A percentile compares a stretch with the other conserved stretches of the same genome.
These are phyloP conservation scores for Entomortierella lignicola DNA, from an alignment of 192 early-diverging fungal genomes.

Conservation along the genomic window DNA sequence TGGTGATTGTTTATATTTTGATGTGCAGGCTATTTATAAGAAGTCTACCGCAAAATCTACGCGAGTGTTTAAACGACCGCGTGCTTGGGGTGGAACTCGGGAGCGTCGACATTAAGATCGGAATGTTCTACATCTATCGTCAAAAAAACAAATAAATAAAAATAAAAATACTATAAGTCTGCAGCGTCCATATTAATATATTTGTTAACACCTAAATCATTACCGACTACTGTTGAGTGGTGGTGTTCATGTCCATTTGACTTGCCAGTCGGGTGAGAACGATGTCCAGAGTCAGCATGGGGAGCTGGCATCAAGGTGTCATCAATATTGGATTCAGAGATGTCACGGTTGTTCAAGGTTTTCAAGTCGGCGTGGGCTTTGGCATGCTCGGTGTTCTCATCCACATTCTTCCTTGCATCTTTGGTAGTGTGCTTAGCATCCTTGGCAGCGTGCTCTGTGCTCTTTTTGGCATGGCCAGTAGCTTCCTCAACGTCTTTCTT, in stretches of 20 bases:
- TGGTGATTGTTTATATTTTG: too few relatives aligned
- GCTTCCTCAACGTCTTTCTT: neutral
- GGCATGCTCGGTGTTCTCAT: too few relatives aligned
- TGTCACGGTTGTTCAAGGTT: conserved; percentile 18
- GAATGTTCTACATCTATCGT: conserved; percentile 47
- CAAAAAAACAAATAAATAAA: too few relatives aligned
- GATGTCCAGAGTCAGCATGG: conserved; percentile 34
- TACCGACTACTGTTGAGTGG: conserved; percentile 32
- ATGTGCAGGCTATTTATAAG: too few relatives aligned
- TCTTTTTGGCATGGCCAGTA: neutral
- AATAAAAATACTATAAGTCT: too few relatives aligned
- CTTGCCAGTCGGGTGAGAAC: conserved; percentile 28
- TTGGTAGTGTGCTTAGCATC: too few relatives aligned
- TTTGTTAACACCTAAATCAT: conserved; percentile 11
- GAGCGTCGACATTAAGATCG: conserved; percentile 45
- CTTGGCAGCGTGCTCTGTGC: neutral
- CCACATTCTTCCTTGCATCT: too few relatives aligned
- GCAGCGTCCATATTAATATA: neutral
- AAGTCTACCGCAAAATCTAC: neutral
- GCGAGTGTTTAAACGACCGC: conserved; percentile 8
- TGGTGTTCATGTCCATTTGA: conserved; percentile 2
- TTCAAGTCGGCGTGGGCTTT: conserved; percentile 22
- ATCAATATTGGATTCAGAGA: conserved; percentile 25
- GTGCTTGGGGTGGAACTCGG: conserved; percentile 47
- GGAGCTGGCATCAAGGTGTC: conserved; percentile 1